Evolutionary conservation across 1,284 basidiomycete genomes (phyloP), one percentile per base, ranked within the genome.

Genomic region (Cryptococcus jaspeensis): DNA sequence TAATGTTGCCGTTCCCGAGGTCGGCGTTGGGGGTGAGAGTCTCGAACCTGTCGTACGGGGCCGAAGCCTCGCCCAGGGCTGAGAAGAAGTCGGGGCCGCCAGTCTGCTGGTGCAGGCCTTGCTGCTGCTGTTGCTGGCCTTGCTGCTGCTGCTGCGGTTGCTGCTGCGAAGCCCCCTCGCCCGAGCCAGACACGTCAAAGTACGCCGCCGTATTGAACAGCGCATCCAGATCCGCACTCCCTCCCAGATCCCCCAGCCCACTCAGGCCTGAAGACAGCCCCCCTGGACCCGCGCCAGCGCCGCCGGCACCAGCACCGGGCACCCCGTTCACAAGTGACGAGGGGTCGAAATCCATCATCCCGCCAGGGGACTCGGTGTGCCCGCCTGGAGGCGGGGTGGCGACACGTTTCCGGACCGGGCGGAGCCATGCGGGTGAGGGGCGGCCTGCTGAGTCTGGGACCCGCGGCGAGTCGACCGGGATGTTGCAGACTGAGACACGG

Each of bases 371-470:
- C 67, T 23, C 82, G 68, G 51, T 77, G 71, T 56, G 84, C 68
- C 52, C 76, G 73, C 40, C 70, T 64, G 64, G 66, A 1, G 77
- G 73, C 8, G 76, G 75, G 8, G 72, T 62, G 0, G 73, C 72
- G 13, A 70, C 60, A 9, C 74, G 68, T 74, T 89, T 90, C 52
- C 88, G 86, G 3, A 91, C 85, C 7, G 90, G 91, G 36, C 90
- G 84, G 54, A 92, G 84, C 90, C 90, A 93, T 7, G 90, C 87
- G 0, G 89, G 90, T 7, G 83, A 79, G 38, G 82, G 82, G n/a
- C 81, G 79, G 22, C 81, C 78, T 13, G 81, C 81, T 41, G 83
- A 84, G 56, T 75, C 75, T 8, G 74, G 72, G 1, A 77, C 73
- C 7, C 74, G 71, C 49, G 81, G 81, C 35, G 81, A 81, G 58